Percentiles rank a stretch among this genome's conserved stretches.
Conservation (phyloP, 495 filamentous ascomycete species). For the Ramalina intermedia region DNA sequence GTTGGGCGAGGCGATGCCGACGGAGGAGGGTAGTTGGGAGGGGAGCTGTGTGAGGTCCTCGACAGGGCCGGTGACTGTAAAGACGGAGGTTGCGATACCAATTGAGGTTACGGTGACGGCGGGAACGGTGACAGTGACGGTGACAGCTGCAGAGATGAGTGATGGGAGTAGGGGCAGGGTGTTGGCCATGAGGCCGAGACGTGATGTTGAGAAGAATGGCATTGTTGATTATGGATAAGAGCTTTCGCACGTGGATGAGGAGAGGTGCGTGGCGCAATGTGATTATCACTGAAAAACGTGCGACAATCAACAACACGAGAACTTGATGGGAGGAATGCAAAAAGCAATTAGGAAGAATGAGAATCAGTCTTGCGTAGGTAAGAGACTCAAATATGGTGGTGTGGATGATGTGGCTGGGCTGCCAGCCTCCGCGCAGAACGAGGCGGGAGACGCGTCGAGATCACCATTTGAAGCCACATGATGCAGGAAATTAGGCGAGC, state of each 20-base stretch:
- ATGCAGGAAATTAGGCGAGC: neutral
- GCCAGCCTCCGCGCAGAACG: neutral
- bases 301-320: too few relatives aligned
- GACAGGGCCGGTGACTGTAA: slow-evolving; percentile 9
- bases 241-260: neutral
- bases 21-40: slow-evolving; percentile 1
- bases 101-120: slow-evolving; percentile 6
- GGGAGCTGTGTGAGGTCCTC: neutral
- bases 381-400: slow-evolving; percentile 4
- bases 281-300: too few relatives aligned
- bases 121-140: slow-evolving; percentile 9
- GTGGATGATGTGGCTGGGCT: slow-evolving; percentile 7
- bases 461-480: neutral
- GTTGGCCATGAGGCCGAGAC: slow-evolving; percentile 7
- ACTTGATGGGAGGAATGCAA: neutral
- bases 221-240: slow-evolving; percentile 3
- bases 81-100: slow-evolving; percentile 3
- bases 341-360: slow-evolving; percentile 3
- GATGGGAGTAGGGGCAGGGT: slow-evolving; percentile 3
- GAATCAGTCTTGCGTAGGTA: neutral
- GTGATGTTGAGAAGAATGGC: slow-evolving; percentile 8
- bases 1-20: slow-evolving; percentile 1
- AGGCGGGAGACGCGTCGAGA: slow-evolving; percentile 5
- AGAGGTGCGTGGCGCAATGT: neutral
- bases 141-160: neutral